Evolutionary conservation across 2,329 filamentous ascomycete species (phyloP).

Genomic region (Coniochaeta hoffmannii): DNA sequence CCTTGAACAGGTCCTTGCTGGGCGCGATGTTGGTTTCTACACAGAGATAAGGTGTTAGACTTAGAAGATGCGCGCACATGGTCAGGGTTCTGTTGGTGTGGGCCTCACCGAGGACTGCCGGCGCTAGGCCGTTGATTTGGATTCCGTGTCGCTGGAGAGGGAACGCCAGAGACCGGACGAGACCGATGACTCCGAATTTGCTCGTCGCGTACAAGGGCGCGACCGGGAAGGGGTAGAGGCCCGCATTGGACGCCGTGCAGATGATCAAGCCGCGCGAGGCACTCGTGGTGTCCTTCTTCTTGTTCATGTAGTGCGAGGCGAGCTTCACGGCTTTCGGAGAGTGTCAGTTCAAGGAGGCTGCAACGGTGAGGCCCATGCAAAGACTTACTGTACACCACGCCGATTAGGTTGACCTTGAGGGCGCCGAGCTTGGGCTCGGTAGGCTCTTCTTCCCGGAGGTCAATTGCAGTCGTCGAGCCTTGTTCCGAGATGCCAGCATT

Average conservation of each 20-base stretch:
- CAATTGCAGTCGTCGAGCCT: slow-evolving; percentile 21
- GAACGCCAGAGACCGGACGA: slow-evolving; percentile 38
- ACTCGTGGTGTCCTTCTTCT: slow-evolving; percentile 23
- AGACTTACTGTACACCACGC: slow-evolving; percentile 36
- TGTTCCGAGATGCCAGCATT: slow-evolving; percentile 41
- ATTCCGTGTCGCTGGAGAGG: slow-evolving; percentile 31
- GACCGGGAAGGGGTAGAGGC: slow-evolving; percentile 42
- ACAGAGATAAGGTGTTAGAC: neutral
- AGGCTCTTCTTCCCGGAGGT: slow-evolving; percentile 22
- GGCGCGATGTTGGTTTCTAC: slow-evolving; percentile 40
- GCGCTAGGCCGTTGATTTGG: slow-evolving; percentile 43
- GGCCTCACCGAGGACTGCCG: slow-evolving; percentile 36
- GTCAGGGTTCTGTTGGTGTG: neutral
- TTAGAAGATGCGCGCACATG: neutral
- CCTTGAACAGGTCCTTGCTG: slow-evolving; percentile 32
- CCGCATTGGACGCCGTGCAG: slow-evolving; percentile 46
- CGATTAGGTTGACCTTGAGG: slow-evolving; percentile 29
- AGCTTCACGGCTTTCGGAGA: slow-evolving; percentile 35
- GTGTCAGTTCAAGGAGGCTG: neutral
- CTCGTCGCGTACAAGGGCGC: slow-evolving; percentile 41
- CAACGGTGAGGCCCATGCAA: neutral
- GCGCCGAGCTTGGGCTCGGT: slow-evolving; percentile 20
- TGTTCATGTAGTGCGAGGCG: slow-evolving; percentile 40
- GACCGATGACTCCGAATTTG: slow-evolving; percentile 39
- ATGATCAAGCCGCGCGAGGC: slow-evolving; percentile 36